Percentiles rank a stretch among this genome's conserved stretches.
These are phyloP conservation scores for Neurospora sp. DNA, from an alignment of 495 filamentous ascomycete genomes.

Conservation along the genomic window DNA sequence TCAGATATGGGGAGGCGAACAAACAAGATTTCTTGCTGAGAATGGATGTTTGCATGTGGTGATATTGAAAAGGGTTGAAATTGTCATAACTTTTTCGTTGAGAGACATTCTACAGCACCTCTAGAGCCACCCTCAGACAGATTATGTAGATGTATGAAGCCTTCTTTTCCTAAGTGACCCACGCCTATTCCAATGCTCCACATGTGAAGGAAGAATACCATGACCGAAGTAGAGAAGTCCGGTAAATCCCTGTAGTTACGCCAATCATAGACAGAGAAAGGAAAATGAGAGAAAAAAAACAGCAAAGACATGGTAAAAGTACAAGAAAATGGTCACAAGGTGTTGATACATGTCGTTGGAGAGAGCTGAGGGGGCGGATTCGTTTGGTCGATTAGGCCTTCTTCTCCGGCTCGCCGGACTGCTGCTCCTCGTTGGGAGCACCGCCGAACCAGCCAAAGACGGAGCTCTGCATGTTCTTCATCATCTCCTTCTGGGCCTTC, in stretches of 20 bases:
- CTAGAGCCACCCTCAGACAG: neutral
- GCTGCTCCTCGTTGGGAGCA: neutral
- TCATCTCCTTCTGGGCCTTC: constrained; percentile 76
- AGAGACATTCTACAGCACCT: constrained; percentile 4
- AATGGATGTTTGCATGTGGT: neutral
- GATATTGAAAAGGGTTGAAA: neutral
- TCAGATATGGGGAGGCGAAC: neutral
- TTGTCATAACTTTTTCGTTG: constrained; percentile 1
- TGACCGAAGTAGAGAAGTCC: constrained; percentile 1
- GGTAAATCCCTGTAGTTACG: neutral
- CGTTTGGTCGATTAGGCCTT: constrained; percentile 3
- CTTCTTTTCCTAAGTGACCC: constrained; percentile 2
- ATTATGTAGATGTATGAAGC: constrained; percentile 9
- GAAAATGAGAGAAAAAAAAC: neutral
- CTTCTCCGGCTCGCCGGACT: constrained; percentile 2
- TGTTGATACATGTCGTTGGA: constrained; percentile 9
- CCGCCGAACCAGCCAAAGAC: constrained; percentile 38
- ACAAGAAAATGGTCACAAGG: constrained; percentile 1
- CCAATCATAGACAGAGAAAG: neutral
- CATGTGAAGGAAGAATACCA: constrained; percentile 5
- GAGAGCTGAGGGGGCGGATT: neutral
- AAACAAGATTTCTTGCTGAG: neutral
- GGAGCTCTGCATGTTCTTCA: constrained; percentile 62
- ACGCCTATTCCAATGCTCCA: constrained; percentile 9
- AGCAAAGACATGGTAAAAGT: neutral